A percentile compares a stretch with the other conserved stretches of the same genome.
These are phyloP conservation scores for Colletotrichum paranaense DNA, from an alignment of 2,329 filamentous ascomycete genomes.

Conservation along the genomic window DNA sequence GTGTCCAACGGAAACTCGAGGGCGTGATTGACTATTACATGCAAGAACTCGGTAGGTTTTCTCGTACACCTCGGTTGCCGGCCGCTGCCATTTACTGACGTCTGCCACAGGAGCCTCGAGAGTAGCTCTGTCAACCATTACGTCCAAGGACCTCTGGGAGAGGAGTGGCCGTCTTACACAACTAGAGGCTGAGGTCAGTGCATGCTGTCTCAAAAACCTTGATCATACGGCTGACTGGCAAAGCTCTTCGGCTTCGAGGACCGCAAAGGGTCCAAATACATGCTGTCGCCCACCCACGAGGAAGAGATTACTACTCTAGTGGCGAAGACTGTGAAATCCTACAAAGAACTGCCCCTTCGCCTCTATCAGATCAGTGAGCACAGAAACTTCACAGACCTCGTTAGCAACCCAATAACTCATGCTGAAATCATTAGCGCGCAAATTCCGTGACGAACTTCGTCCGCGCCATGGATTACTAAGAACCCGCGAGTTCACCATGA, in stretches of 20 bases:
- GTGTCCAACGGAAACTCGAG: conserved; percentile 91
- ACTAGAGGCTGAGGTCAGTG: conserved; percentile 75
- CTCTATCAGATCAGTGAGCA: conserved; percentile 87
- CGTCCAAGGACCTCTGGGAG: conserved; percentile 85
- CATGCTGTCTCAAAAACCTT: not conserved
- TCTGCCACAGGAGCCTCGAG: conserved; percentile 76
- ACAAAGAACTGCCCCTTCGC: conserved; percentile 86
- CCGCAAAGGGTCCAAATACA: conserved; percentile 77
- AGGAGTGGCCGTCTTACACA: conserved; percentile 83
- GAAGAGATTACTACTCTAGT: conserved; percentile 94
- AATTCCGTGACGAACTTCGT: conserved; percentile 92
- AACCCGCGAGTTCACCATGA: conserved; percentile 95
- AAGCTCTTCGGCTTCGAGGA: conserved; percentile 86
- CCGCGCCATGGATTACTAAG: conserved; percentile 90
- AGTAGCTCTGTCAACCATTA: conserved; percentile 84
- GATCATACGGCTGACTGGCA: conserved; percentile 19
- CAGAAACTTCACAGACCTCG: not conserved
- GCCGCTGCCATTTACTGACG: not conserved
- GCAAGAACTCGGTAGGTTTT: conserved; percentile 72
- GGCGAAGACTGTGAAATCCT: conserved; percentile 77
- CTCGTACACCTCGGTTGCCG: not conserved
- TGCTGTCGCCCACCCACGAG: conserved; percentile 94
- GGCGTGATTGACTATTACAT: conserved; percentile 89
- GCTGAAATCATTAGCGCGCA: conserved; percentile 71
- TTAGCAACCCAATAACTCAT: conserved; percentile 15